These are phyloP conservation scores for Curvularia hawaiiensis DNA, from an alignment of 2,329 filamentous ascomycete genomes.

Conservation along the genomic window DNA sequence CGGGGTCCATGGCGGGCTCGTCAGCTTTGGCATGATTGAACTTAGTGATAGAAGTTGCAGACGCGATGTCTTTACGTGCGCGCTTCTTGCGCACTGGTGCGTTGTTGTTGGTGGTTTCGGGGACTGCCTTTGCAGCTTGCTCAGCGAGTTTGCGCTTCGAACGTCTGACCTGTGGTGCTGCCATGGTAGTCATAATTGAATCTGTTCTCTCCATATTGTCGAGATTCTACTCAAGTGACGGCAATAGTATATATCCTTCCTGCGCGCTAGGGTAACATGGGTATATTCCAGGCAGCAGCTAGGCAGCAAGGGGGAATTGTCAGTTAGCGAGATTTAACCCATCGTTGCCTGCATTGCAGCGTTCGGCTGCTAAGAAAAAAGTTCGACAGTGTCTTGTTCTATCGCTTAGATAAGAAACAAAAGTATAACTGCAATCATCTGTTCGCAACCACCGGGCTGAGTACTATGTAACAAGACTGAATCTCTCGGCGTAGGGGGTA, in stretches of 20 bases:
- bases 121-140: neutral
- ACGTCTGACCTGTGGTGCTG: constrained; percentile 1
- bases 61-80: neutral
- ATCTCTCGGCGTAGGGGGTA: neutral
- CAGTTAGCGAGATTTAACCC: neutral
- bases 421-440: neutral
- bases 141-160: constrained; percentile 6
- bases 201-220: neutral
- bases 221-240: neutral
- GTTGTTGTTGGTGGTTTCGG: neutral
- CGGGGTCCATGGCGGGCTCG: neutral
- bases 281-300: constrained; percentile 7
- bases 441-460: neutral
- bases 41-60: neutral
- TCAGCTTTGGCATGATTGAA: neutral
- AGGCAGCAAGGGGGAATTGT: constrained; percentile 3
- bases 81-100: constrained; percentile 1
- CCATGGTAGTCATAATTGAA: neutral
- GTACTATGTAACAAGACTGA: neutral
- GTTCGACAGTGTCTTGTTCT: neutral
- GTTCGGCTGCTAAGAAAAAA: neutral
- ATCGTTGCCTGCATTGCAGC: neutral
- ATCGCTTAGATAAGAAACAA: neutral
- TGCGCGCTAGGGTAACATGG: neutral
- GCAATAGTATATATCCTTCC: neutral